phyloP scores from a whole-genome alignment of 202 grass and related monocot genomes.

The Brachypodium distachyon region DNA sequence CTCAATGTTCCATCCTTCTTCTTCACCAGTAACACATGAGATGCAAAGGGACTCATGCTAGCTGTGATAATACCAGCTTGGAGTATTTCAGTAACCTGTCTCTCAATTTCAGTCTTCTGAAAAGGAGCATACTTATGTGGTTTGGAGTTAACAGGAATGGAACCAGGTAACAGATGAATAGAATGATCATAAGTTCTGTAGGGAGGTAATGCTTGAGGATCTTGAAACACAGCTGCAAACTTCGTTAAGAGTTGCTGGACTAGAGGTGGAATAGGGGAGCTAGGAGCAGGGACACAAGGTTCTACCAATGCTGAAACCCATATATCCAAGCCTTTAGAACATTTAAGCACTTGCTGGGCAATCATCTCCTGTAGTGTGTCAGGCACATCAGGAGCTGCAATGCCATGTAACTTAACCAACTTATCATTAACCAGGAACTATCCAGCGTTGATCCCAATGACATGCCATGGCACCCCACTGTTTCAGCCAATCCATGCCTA shows the following conservation, averaged over 20 bases:
- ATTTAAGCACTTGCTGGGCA: not conserved
- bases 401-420: not conserved
- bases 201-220: not conserved
- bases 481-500: not conserved
- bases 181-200: not conserved
- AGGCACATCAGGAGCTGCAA: not conserved
- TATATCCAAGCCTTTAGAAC: not conserved
- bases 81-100: not conserved
- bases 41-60: not conserved
- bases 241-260: not conserved
- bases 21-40: not conserved
- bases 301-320: not conserved
- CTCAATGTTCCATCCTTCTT: not conserved
- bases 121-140: not conserved
- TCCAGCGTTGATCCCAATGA: not conserved
- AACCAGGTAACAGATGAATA: not conserved
- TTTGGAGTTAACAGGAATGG: not conserved
- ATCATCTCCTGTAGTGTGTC: not conserved
- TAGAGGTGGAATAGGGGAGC: no score
- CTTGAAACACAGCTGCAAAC: not conserved
- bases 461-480: not conserved
- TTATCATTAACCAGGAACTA: not conserved
- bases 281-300: not conserved
- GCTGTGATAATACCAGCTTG: not conserved
- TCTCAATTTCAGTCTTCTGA: not conserved